Evolutionary conservation across 2,329 filamentous ascomycete genomes (phyloP), one percentile per base, ranked within the genome.

Genomic region (Colletotrichum navitas): DNA sequence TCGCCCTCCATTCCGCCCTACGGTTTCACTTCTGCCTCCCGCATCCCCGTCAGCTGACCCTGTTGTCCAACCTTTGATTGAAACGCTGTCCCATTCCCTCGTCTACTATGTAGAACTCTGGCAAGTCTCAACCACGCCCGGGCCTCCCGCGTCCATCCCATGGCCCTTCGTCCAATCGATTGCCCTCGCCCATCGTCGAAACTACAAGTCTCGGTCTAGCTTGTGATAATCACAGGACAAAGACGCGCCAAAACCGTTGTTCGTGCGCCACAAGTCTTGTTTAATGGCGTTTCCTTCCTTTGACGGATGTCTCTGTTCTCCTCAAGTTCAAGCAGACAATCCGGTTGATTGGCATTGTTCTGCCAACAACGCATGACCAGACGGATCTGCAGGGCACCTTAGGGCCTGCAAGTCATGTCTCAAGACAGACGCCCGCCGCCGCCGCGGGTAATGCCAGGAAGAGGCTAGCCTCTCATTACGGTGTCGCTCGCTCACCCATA

Each of bases 41-140:
- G 14, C 52, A 63, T 68, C 65, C 68, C 58, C 58, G 58, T 68
- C 68, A 68, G 58, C 45, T 68, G 68, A 59, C 68, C 59, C 52
- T 68, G 29, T 58, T 43, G 14, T 41, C 14, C 39, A 71, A 45
- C 52, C 52, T 68, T 68, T 39, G 52, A 68, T 63, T 71, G 68
- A 71, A 68, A 68, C 68, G 65, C 52, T 60, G 45, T 18, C 59
- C 68, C 68, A 36, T 68, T 39, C 39, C 47, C 43, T 45, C 2
- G 5, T 41, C 45, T 62, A n/a, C n/a, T n/a, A n/a, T n/a, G n/a
- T n/a, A 65, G 32, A 52, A 45, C 59, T 68, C 54, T 59, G 32
- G 36, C 45, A n/a, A 69, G 66, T 54, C 52, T 68, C 58, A 60
- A 54, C 52, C 34, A 41, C 54, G 58, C 45, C 36, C 59, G 59